Conservation (phyloP, 768 basidiomycete genomes). For the Lentinula raphanica region DNA sequence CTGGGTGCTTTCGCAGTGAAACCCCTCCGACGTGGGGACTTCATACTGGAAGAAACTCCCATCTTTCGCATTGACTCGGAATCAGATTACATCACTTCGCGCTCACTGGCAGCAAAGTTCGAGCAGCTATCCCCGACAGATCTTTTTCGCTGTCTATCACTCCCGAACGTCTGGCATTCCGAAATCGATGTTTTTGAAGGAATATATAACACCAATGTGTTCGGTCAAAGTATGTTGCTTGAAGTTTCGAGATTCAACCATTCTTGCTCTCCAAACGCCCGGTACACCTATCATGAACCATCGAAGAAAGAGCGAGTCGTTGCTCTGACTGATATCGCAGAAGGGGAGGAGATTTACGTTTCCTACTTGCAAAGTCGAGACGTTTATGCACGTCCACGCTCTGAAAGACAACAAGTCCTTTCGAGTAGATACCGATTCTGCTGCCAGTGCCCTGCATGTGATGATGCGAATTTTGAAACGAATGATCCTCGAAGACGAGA, state of each 20-base stretch:
- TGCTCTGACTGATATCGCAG: slow-evolving; percentile 15
- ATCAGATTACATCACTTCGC: background rate
- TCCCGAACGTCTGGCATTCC: background rate
- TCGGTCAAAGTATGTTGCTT: slow-evolving; percentile 8
- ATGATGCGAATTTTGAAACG: background rate
- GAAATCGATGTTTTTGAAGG: slow-evolving; percentile 3
- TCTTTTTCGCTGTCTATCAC: background rate
- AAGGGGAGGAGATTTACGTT: slow-evolving; percentile 18
- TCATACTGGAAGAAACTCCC: slow-evolving; percentile 16
- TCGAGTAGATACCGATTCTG: slow-evolving; percentile 10
- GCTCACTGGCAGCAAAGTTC: background rate
- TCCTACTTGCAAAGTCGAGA: slow-evolving; percentile 15
- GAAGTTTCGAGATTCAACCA: slow-evolving; percentile 16
- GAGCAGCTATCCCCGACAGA: background rate
- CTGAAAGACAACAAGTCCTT: slow-evolving; percentile 8
- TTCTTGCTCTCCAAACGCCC: slow-evolving; percentile 20
- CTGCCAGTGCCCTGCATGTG: slow-evolving; percentile 15
- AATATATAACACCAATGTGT: slow-evolving; percentile 10
- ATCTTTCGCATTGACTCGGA: background rate
- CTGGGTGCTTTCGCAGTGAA: slow-evolving; percentile 15
- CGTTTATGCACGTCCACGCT: slow-evolving; percentile 16
- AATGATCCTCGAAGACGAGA: slow-evolving; percentile 17
- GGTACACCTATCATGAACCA: slow-evolving; percentile 16
- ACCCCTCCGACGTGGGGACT: slow-evolving; percentile 14
- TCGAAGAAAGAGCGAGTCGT: slow-evolving; percentile 11